phyloP scores from a whole-genome alignment of 345 rosid genomes.

The Cardiospermum halicacabum region DNA sequence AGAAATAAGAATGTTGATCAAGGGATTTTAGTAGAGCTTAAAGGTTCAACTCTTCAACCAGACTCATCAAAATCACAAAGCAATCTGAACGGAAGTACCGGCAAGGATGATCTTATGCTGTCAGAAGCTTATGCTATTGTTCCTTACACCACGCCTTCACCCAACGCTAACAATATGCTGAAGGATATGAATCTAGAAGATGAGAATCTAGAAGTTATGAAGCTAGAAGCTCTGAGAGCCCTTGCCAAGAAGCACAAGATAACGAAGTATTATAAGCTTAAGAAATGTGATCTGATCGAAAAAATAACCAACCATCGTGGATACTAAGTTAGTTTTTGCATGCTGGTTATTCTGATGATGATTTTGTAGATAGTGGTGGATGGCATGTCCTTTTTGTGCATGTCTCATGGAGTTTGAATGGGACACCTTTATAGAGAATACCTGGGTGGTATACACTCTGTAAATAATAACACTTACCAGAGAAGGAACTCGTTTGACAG shows the following conservation, averaged over 20 bases:
- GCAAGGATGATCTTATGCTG: constrained; percentile 17
- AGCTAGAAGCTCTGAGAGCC: constrained; percentile 39
- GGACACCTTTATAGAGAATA: not conserved
- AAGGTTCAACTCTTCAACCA: constrained; percentile 18
- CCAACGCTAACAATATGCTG: constrained; percentile 25
- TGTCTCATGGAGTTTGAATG: constrained; percentile 9
- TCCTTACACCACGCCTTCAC: constrained; percentile 14
- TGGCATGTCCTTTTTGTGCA: not conserved
- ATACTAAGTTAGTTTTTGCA: constrained; percentile 26
- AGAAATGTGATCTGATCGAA: constrained; percentile 42
- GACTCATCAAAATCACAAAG: constrained; percentile 21
- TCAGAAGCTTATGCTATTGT: constrained; percentile 16
- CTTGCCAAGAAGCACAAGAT: constrained; percentile 48
- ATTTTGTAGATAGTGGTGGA: not conserved
- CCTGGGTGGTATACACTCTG: not conserved
- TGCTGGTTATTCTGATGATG: constrained; percentile 12
- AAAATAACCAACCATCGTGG: constrained; percentile 24
- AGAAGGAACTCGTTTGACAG: not conserved
- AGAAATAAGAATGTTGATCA: constrained; percentile 12
- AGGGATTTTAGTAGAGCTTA: constrained; percentile 17
- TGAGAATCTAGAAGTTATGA: constrained; percentile 45
- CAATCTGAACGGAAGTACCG: constrained; percentile 7
- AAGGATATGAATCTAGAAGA: constrained; percentile 39
- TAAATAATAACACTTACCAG: not conserved
- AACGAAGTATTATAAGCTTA: constrained; percentile 38